Base-by-base conservation (phyloP, 2,329 filamentous ascomycete genomes). In the Diaporthe ilicicola region DNA sequence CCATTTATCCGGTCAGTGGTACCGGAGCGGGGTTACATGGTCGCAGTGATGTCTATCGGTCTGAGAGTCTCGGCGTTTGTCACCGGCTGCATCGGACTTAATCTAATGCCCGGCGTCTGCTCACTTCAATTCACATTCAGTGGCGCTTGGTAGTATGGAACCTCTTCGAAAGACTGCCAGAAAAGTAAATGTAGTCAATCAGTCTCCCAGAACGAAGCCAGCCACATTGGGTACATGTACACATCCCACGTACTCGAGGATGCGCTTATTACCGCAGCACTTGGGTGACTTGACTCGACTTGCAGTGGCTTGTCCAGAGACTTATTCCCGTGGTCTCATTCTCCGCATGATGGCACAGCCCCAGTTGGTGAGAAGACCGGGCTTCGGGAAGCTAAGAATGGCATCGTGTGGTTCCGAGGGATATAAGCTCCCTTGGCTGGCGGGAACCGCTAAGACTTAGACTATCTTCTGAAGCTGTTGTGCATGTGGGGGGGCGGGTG, bases 1-100 rank as follows among this genome's bases (percentile, higher is more conserved):
- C 42, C 48, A 48, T 62, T 62, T 62, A 62, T 17, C 59, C 59
- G 59, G 39, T 4, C 56, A 48, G 24, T 19, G 42, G n/a, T n/a
- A 37, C 15, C 29, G 59, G 37, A 64, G 59, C 59, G 59, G 59
- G 59, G 59, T 64, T 50, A 17, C 29, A 15, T 29, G 56, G 56
- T 24, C 13, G n/a, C 10, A 27, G 27, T 44, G 55, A 44, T 59
- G 37, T 59, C 37, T 19, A 13, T 34, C 19, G 53, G 32, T 39
- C n/a, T 37, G 53, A 10, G 19, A 42, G 34, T 8, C 34, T 59
- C 54, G n/a, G 54, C 24, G 37, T n/a, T 59, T 17, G 22, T 59
- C 34, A 24, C 17, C 55, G 55, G 37, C 15, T 64, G 44, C 29
- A 64, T 64, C 59, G 59, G 59, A 62, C 27, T 62, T 62, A 62